Evolutionary conservation across 225 moss, liverwort and hornwort genomes (phyloP).

Genomic region (Marchantia polymorpha): DNA sequence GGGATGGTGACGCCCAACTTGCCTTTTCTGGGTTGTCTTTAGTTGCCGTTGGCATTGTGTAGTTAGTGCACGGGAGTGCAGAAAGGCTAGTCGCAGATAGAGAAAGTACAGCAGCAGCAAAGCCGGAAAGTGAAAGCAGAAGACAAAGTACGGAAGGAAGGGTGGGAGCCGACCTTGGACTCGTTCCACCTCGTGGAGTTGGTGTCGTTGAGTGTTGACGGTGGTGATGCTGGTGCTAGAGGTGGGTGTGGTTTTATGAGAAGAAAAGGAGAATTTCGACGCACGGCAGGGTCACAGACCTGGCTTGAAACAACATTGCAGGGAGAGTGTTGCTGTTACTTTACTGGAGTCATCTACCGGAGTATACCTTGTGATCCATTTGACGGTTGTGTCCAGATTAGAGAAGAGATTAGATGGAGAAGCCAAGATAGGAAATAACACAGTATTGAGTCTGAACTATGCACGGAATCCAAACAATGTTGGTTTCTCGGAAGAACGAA

Average conservation of each 20-base stretch:
- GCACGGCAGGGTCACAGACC: not conserved
- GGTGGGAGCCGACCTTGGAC: not conserved
- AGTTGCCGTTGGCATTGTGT: not conserved
- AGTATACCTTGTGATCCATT: not conserved
- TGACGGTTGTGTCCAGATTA: not conserved
- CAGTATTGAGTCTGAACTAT: no score
- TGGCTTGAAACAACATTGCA: not conserved
- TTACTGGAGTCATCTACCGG: not conserved
- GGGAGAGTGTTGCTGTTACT: not conserved
- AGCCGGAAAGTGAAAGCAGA: no score
- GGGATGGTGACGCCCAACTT: not conserved
- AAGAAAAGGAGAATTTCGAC: not conserved
- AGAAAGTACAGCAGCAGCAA: not conserved
- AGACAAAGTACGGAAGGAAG: not conserved
- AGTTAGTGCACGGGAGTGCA: not conserved
- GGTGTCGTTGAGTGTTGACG: no score
- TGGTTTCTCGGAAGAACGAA: no score
- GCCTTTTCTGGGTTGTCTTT: not conserved
- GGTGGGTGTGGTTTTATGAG: not conserved
- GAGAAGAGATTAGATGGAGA: not conserved
- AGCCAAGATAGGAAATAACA: no score
- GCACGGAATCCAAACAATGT: no score
- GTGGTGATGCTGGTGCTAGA: not conserved
- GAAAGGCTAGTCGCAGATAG: not conserved
- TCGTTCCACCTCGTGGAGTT: no score